phyloP scores from a whole-genome alignment of 768 basidiomycete genomes.

The Boletales sp. region DNA sequence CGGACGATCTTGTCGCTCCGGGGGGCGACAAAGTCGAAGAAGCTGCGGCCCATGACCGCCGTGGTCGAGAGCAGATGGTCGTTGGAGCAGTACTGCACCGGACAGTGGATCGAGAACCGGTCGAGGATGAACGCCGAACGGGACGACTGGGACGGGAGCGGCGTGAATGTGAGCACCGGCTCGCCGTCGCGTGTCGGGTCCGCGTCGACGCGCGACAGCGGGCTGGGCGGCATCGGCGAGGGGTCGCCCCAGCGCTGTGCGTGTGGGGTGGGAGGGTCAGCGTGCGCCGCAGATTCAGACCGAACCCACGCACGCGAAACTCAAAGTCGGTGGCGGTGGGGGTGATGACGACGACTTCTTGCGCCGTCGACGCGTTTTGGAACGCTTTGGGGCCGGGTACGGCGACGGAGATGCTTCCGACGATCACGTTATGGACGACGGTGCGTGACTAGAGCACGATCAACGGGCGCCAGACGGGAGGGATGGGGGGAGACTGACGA shows the following conservation, averaged over 20 bases:
- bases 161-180: constrained; percentile 48
- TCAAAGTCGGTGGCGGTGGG: constrained; percentile 53
- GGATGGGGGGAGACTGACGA: constrained; percentile 47
- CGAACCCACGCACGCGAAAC: constrained; percentile 41
- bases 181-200: too few species aligned
- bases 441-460: constrained; percentile 47
- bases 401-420: constrained; percentile 78
- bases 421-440: constrained; percentile 68
- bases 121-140: constrained; percentile 81
- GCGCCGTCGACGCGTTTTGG: constrained; percentile 79
- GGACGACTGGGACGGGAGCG: constrained; percentile 65
- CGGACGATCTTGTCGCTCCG: constrained; percentile 65
- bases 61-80: constrained; percentile 60
- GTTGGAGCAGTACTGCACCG: constrained; percentile 71
- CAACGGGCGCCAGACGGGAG: not conserved
- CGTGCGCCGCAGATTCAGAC: constrained; percentile 6
- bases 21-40: constrained; percentile 71
- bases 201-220: constrained; percentile 27
- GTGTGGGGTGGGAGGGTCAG: constrained; percentile 5
- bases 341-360: constrained; percentile 74
- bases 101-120: constrained; percentile 65
- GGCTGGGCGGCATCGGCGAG: constrained; percentile 56
- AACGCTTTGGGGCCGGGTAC: constrained; percentile 70
- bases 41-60: constrained; percentile 57
- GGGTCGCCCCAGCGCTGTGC: constrained; percentile 67